phyloP scores from a whole-genome alignment of 2,329 filamentous ascomycete genomes.

The Thielaviopsis musarum region DNA sequence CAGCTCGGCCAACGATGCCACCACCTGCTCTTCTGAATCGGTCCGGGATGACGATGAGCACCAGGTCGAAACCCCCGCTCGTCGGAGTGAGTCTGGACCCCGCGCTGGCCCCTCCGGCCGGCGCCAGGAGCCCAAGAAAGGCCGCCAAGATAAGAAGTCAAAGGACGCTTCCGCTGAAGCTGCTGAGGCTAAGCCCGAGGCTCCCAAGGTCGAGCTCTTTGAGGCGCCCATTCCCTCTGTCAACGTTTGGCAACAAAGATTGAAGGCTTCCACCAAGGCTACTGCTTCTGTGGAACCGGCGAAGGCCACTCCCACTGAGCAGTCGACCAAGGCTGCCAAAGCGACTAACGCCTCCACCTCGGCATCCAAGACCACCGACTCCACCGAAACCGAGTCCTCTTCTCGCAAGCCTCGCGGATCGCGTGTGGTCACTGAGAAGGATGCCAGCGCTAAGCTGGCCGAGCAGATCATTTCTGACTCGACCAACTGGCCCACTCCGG shows the following conservation, averaged over 20 bases:
- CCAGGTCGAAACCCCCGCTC: slow-evolving; percentile 24
- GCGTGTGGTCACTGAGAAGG: slow-evolving; percentile 18
- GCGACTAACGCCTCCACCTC: slow-evolving; percentile 16
- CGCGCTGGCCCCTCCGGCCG: slow-evolving; percentile 7
- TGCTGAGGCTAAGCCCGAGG: slow-evolving; percentile 34
- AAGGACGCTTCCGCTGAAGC: slow-evolving; percentile 19
- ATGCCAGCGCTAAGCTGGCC: not conserved
- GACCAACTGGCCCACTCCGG: slow-evolving; percentile 77
- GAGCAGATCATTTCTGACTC: slow-evolving; percentile 34
- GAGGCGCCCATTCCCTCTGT: slow-evolving; percentile 70
- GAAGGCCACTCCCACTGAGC: slow-evolving; percentile 12
- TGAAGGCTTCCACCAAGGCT: slow-evolving; percentile 55
- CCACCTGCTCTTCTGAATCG: slow-evolving; percentile 21
- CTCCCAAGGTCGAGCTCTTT: slow-evolving; percentile 48
- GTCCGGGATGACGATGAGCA: slow-evolving; percentile 25
- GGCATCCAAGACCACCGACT: slow-evolving; percentile 15
- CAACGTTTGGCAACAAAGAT: slow-evolving; percentile 76
- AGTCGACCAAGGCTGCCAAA: slow-evolving; percentile 25
- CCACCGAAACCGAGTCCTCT: slow-evolving; percentile 22
- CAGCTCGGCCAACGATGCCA: slow-evolving; percentile 13
- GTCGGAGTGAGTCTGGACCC: slow-evolving; percentile 20
- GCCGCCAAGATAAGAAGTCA: slow-evolving; percentile 46
- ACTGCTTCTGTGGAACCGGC: slow-evolving; percentile 31
- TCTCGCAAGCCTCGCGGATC: slow-evolving; percentile 23
- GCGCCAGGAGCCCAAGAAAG: slow-evolving; percentile 21